Evolutionary conservation across 768 basidiomycete genomes (phyloP).

Genomic region (Tylopilus vinaceipallidus): DNA sequence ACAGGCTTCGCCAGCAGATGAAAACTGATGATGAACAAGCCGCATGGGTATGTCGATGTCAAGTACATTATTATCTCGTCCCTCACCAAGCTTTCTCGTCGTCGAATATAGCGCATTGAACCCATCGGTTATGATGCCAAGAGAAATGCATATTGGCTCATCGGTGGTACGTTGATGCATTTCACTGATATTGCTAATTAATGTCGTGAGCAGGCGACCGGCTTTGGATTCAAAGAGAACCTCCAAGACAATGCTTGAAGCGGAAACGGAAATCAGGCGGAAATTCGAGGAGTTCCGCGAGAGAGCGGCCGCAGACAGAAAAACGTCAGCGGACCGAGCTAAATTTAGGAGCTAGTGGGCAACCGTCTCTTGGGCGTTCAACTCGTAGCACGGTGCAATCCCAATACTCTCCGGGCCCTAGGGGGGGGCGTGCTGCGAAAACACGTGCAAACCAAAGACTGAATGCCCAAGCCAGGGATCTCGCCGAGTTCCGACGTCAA

Average conservation of each 20-base stretch:
- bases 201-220: slow-evolving; percentile 57
- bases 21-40: slow-evolving; percentile 75
- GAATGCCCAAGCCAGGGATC: slow-evolving; percentile 65
- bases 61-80: not conserved
- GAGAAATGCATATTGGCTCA: slow-evolving; percentile 80
- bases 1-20: slow-evolving; percentile 68
- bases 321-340: slow-evolving; percentile 29
- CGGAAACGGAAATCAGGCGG: slow-evolving; percentile 38
- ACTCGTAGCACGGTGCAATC: slow-evolving; percentile 16
- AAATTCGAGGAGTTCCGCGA: slow-evolving; percentile 16
- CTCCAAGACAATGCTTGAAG: slow-evolving; percentile 47
- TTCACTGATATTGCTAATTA: not conserved
- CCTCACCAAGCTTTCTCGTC: not conserved
- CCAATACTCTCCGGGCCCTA: slow-evolving; percentile 30
- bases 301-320: slow-evolving; percentile 12
- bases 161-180: slow-evolving; percentile 53
- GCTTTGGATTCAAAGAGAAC: slow-evolving; percentile 81
- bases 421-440: slow-evolving; percentile 65
- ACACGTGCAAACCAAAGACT: slow-evolving; percentile 67
- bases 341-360: not conserved
- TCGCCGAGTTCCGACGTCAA: slow-evolving; percentile 60
- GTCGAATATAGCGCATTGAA: slow-evolving; percentile 63
- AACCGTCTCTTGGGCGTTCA: slow-evolving; percentile 7
- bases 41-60: slow-evolving; percentile 59
- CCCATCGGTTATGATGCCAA: slow-evolving; percentile 83